A percentile compares a stretch with the other conserved stretches of the same genome.
These are phyloP conservation scores for Dryadomyces quercivorus DNA, from an alignment of 2,329 filamentous ascomycete genomes.

Conservation along the genomic window DNA sequence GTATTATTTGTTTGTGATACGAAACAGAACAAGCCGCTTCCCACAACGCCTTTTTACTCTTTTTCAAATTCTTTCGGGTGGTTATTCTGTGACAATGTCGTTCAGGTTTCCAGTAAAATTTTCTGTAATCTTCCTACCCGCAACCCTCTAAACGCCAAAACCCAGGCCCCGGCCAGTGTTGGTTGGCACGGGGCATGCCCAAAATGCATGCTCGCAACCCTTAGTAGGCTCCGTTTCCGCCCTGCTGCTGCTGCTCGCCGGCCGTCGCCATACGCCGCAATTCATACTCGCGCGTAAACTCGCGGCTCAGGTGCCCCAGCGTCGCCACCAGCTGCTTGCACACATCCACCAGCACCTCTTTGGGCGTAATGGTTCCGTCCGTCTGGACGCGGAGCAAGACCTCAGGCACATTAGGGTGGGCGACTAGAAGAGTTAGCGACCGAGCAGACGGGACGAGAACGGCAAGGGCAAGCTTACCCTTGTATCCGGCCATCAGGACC, in stretches of 20 bases:
- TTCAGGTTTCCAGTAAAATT: not conserved
- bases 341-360: constrained; percentile 69
- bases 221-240: not conserved
- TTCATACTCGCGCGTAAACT: constrained; percentile 89
- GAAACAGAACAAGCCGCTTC: not conserved
- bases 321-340: constrained; percentile 76
- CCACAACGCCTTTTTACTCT: not conserved
- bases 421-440: constrained; percentile 23
- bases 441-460: not conserved
- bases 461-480: constrained; percentile 41
- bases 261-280: constrained; percentile 72
- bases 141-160: not conserved
- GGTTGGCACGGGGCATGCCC: not conserved
- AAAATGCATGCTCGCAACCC: not conserved
- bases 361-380: constrained; percentile 77
- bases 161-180: not conserved
- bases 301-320: constrained; percentile 65
- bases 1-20: not conserved
- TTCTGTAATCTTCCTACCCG: not conserved
- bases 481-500: constrained; percentile 87
- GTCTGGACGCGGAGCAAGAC: constrained; percentile 75
- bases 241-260: constrained; percentile 32
- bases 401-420: constrained; percentile 49
- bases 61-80: not conserved
- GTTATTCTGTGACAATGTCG: not conserved